Base-by-base conservation (phyloP, 2,329 filamentous ascomycete genomes). In the Paecilomyces variotii region DNA sequence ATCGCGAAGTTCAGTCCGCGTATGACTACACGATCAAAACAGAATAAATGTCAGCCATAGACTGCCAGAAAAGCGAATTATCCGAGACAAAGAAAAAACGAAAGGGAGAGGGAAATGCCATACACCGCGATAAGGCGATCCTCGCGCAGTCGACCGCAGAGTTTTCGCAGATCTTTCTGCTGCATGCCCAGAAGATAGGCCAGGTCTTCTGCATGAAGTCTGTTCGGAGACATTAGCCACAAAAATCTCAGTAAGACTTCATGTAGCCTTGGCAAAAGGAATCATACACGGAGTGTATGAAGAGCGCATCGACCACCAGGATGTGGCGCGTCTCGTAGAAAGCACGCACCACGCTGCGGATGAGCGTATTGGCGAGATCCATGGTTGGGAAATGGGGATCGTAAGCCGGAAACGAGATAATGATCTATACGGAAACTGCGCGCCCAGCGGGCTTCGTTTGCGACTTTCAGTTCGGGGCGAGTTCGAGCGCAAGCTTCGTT, bases 251-350 rank as follows among this genome's bases (percentile, higher is more conserved):
- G 35, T 58, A 32, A 57, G 54, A 45, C 14, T 19, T 45, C 39
- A 45, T 55, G 28, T n/a, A 55, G 49, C 56, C 57, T 51, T 55
- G 53, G 59, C 57, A 28, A 53, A 62, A 63, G 61, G 57, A 64
- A 56, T 76, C 81, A 70, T 80, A 84, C 79, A 83, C 89, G 75
- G 83, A 87, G 75, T 90, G 88, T 59, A 87, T 84, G 69, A 89
- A 84, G 60, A 91, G 82, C 62, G 91, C 90, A 79, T 95, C 88
- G 66, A 94, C 79, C 57, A 92, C 86, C 53, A 96, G 82, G 62
- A 94, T 87, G 69, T 94, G 88, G 68, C 91, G 88, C 35, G 88
- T 91, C 63, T 89, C 84, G 75, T 94, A 95, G 78, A 96, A 96
- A 58, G 90, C 87, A 71, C 91, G 89, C 68, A 87, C 88, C 45